Conservation (phyloP, 768 basidiomycete genomes). For the Amylocystis lapponica region DNA sequence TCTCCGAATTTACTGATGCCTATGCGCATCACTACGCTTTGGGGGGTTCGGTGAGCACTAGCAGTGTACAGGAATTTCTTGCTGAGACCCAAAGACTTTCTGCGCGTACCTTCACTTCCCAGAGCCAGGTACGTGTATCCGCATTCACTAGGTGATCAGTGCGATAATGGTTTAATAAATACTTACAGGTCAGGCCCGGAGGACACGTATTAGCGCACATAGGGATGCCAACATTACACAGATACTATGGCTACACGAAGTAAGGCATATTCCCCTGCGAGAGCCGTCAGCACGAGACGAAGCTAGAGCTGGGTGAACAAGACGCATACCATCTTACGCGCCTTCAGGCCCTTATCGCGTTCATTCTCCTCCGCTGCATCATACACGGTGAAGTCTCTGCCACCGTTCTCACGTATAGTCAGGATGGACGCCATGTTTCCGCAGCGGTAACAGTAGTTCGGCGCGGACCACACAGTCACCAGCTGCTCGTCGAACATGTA, state of each 20-base stretch:
- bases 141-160: too few relatives aligned
- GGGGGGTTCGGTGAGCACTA: too few relatives aligned
- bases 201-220: too few relatives aligned
- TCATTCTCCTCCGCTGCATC: constrained; percentile 88
- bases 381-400: constrained; percentile 73
- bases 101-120: too few relatives aligned
- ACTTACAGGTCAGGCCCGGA: too few relatives aligned
- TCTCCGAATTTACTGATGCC: too few relatives aligned
- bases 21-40: too few relatives aligned
- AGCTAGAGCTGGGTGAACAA: neutral
- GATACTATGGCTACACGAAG: constrained; percentile 38
- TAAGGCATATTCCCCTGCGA: constrained; percentile 48
- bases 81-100: too few relatives aligned
- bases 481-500: constrained; percentile 94
- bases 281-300: neutral
- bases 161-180: too few relatives aligned
- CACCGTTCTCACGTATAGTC: constrained; percentile 67
- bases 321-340: constrained; percentile 54
- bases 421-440: constrained; percentile 92
- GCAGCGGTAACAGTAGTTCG: constrained; percentile 82
- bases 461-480: constrained; percentile 91
- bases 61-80: too few relatives aligned
- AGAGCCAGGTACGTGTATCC: too few relatives aligned
- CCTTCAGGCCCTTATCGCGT: constrained; percentile 66
- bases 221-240: too few relatives aligned